Conservation (phyloP, 2,329 filamentous ascomycete species). For the Alternaria gaisen region DNA sequence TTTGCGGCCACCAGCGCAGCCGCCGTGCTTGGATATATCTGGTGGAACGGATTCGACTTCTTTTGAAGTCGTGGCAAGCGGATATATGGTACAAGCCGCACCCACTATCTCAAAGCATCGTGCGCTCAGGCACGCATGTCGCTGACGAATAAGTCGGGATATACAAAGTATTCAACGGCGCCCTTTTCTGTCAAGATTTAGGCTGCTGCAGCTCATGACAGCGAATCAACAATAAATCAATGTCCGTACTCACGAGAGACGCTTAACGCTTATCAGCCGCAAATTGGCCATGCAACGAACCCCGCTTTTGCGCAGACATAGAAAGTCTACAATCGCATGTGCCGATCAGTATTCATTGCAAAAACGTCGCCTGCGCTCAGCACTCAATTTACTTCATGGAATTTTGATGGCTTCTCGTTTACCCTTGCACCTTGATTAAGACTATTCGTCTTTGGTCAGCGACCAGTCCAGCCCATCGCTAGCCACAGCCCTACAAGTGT, state of each 20-base stretch:
- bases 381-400: neutral
- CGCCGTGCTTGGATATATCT: conserved; percentile 62
- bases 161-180: neutral
- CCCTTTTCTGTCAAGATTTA: neutral
- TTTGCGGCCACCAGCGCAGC: conserved; percentile 68
- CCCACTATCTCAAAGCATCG: neutral
- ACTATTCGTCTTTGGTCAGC: neutral
- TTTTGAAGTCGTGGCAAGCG: conserved; percentile 35
- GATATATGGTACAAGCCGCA: neutral
- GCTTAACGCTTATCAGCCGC: neutral
- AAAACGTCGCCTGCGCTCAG: neutral
- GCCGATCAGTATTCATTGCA: neutral
- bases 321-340: too few relatives aligned
- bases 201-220: neutral
- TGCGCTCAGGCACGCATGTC: neutral
- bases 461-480: neutral
- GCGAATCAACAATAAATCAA: neutral
- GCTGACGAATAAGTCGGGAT: neutral
- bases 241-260: neutral
- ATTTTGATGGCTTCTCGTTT: too few relatives aligned
- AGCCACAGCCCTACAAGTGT: neutral
- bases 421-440: neutral
- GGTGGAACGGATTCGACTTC: conserved; percentile 64
- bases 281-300: neutral
- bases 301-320: neutral